Percentiles rank a stretch among this genome's conserved stretches.
phyloP scores from a whole-genome alignment of 2,329 filamentous ascomycete genomes.

The Fusarium nisikadoi region DNA sequence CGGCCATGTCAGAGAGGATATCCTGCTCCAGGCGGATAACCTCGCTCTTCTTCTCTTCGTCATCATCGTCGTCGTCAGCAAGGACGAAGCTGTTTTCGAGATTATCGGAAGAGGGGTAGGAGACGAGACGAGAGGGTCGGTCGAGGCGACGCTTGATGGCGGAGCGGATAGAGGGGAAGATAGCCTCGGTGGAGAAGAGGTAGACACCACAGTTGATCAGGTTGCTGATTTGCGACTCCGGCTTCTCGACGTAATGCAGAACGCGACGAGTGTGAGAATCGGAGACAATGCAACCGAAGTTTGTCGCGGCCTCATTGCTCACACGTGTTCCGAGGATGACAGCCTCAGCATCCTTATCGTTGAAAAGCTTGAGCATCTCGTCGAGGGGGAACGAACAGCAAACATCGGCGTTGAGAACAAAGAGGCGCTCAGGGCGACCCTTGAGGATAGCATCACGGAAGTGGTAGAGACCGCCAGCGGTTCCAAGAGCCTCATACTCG shows the following conservation, averaged over 20 bases:
- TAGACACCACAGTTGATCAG: conserved; percentile 99
- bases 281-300: conserved; percentile 98
- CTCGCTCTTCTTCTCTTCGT: conserved; percentile 82
- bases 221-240: conserved; percentile 96
- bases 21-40: conserved; percentile 97
- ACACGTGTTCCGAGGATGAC: conserved; percentile 95
- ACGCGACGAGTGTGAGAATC: conserved; percentile 94
- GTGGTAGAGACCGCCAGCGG: conserved; percentile 96
- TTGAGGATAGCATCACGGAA: conserved; percentile 99
- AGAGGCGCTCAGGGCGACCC: conserved; percentile 92
- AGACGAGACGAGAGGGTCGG: conserved; percentile 82
- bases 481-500: conserved; percentile 96
- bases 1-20: conserved; percentile 92
- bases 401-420: conserved; percentile 97
- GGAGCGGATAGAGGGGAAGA: conserved; percentile 93
- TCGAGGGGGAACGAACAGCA: conserved; percentile 98
- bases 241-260: conserved; percentile 99
- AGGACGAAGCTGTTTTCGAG: conserved; percentile 74
- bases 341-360: conserved; percentile 95
- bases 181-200: conserved; percentile 93
- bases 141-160: conserved; percentile 96
- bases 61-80: conserved; percentile 67
- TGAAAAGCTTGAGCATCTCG: conserved; percentile 94
- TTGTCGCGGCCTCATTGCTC: conserved; percentile 88
- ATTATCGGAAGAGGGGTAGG: conserved; percentile 96